phyloP scores from a whole-genome alignment of 352 stramenopile genomes.

The Peronospora belbahrii region DNA sequence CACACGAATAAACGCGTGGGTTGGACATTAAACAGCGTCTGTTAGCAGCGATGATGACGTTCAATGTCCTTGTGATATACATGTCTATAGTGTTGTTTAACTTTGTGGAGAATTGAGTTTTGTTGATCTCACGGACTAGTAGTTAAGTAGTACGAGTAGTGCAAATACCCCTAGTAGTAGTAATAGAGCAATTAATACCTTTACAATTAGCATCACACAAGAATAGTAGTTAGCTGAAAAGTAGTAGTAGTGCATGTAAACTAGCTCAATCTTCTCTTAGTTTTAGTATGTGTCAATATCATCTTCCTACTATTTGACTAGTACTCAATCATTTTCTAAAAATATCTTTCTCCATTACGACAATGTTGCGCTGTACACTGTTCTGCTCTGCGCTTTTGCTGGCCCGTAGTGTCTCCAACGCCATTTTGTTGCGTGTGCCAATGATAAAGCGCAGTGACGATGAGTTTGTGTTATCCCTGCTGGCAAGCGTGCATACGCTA shows the following conservation, averaged over 20 bases:
- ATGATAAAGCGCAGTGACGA: conserved; percentile 63
- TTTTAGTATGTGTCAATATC: too few species aligned
- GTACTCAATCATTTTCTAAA: neutral
- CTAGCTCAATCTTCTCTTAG: too few species aligned
- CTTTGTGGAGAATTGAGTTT: too few species aligned
- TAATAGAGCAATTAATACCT: too few species aligned
- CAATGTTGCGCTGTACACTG: conserved; percentile 16
- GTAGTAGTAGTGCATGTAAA: too few species aligned
- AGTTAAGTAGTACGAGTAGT: too few species aligned
- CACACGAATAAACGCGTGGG: conserved; percentile 12
- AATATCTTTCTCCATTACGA: neutral
- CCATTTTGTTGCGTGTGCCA: conserved; percentile 49
- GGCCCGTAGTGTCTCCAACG: conserved; percentile 9
- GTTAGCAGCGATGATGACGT: neutral
- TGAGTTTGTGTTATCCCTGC: conserved; percentile 49
- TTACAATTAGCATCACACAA: too few species aligned
- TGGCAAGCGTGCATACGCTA: conserved; percentile 34
- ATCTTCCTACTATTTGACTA: neutral
- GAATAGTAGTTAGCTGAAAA: too few species aligned
- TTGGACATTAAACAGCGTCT: neutral
- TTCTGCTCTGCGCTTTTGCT: conserved; percentile 20
- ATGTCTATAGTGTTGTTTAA: neutral
- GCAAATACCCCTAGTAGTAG: too few species aligned
- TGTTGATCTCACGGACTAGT: too few species aligned
- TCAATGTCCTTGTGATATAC: conserved; percentile 6